These are phyloP conservation scores for Citrullus colocynthis DNA, from an alignment of 306 rosid species.

Conservation along the genomic window DNA sequence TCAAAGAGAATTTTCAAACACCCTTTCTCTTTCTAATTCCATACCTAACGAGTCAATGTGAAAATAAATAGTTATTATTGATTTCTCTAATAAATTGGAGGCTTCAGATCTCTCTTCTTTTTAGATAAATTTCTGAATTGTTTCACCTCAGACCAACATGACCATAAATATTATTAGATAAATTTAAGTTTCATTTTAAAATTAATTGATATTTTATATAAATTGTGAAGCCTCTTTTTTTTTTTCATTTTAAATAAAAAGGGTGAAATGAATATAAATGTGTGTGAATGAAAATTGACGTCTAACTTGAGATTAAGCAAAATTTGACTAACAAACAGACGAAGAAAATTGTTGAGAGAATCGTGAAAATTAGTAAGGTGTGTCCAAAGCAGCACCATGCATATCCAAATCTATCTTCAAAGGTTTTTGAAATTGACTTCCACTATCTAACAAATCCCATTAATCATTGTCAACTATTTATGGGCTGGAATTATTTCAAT, in stretches of 20 bases:
- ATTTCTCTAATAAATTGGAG: no score
- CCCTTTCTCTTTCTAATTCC: not conserved
- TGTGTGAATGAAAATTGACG: not conserved
- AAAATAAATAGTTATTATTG: no score
- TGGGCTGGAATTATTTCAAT: not conserved
- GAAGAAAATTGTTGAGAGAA: not conserved
- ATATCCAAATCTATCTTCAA: not conserved
- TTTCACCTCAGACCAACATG: no score
- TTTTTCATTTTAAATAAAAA: not conserved
- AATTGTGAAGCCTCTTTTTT: no score
- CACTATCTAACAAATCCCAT: not conserved
- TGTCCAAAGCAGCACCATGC: slow-evolving; percentile 1
- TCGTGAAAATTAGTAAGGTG: not conserved
- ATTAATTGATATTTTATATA: no score
- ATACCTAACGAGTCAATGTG: not conserved
- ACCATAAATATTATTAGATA: no score
- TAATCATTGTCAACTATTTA: not conserved
- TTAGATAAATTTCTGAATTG: no score
- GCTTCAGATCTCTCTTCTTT: no score
- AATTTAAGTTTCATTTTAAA: no score
- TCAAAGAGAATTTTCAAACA: not conserved
- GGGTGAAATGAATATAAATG: not conserved
- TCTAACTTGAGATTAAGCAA: not conserved
- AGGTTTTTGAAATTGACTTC: not conserved
- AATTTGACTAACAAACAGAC: not conserved